Conservation (phyloP, 2,329 filamentous ascomycete genomes). For the Gaeumannomyces tritici region DNA sequence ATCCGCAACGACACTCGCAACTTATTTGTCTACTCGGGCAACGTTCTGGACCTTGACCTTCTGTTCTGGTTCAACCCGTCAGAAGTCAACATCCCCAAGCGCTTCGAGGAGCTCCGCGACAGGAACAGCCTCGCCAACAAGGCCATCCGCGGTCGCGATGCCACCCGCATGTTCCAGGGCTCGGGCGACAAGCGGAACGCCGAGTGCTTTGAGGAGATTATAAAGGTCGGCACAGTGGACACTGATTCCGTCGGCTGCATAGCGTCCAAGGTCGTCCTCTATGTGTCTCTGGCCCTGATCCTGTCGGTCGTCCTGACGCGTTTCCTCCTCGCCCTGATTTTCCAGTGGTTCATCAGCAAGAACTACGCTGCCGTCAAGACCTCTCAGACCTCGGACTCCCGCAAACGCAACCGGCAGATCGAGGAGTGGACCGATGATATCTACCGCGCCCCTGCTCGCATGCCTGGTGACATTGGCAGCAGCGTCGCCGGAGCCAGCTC, state of each 20-base stretch:
- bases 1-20: slow-evolving; percentile 83
- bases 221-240: slow-evolving; percentile 92
- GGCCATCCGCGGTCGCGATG: slow-evolving; percentile 70
- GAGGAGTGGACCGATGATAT: slow-evolving; percentile 98
- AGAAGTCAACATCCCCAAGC: slow-evolving; percentile 64
- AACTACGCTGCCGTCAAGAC: slow-evolving; percentile 80
- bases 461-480: slow-evolving; percentile 65
- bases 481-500: slow-evolving; percentile 44
- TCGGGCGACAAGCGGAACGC: slow-evolving; percentile 70
- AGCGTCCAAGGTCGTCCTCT: slow-evolving; percentile 92
- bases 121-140: slow-evolving; percentile 49
- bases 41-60: slow-evolving; percentile 82
- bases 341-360: slow-evolving; percentile 92
- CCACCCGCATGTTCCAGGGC: slow-evolving; percentile 80
- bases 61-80: slow-evolving; percentile 81
- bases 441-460: slow-evolving; percentile 77
- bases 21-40: slow-evolving; percentile 87
- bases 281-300: slow-evolving; percentile 87
- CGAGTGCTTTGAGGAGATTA: slow-evolving; percentile 83
- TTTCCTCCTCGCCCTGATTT: slow-evolving; percentile 80
- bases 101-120: slow-evolving; percentile 72
- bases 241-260: slow-evolving; percentile 96
- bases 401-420: slow-evolving; percentile 84
- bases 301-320: slow-evolving; percentile 77
- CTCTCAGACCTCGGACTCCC: slow-evolving; percentile 69